A percentile compares a stretch with the other conserved stretches of the same genome.
Evolutionary conservation across 2,329 filamentous ascomycete species (phyloP).

Genomic region (Colletotrichum godetiae): DNA sequence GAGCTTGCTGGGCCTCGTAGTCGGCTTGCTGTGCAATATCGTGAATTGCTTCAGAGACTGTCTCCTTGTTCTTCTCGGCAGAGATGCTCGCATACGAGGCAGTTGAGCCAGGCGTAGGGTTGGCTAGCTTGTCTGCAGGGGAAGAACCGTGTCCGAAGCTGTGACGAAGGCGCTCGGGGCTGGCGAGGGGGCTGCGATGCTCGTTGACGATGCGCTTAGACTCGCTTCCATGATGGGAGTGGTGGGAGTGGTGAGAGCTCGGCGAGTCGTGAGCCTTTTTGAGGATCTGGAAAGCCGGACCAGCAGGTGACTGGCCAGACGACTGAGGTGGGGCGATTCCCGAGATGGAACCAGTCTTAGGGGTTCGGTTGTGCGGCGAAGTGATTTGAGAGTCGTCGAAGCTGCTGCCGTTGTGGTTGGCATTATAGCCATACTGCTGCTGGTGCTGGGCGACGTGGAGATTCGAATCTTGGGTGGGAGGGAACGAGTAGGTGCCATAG

Average conservation of each 20-base stretch:
- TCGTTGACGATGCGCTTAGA: slow-evolving; percentile 53
- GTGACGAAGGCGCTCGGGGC: slow-evolving; percentile 55
- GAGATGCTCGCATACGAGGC: slow-evolving; percentile 35
- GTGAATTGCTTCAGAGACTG: slow-evolving; percentile 76
- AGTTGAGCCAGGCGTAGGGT: slow-evolving; percentile 36
- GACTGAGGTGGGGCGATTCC: slow-evolving; percentile 41
- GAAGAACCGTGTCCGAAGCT: slow-evolving; percentile 50
- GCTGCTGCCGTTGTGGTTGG: slow-evolving; percentile 35
- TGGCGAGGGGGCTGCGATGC: slow-evolving; percentile 53
- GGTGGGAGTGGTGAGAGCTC: slow-evolving; percentile 42
- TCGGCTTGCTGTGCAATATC: slow-evolving; percentile 69
- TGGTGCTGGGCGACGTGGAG: slow-evolving; percentile 37
- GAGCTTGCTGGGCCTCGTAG: slow-evolving; percentile 71
- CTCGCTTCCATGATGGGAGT: slow-evolving; percentile 51
- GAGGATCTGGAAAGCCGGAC: slow-evolving; percentile 58
- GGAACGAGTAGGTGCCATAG: slow-evolving; percentile 37
- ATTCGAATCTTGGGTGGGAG: slow-evolving; percentile 33
- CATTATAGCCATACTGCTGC: slow-evolving; percentile 40
- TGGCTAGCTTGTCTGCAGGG: slow-evolving; percentile 33
- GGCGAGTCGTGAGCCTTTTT: slow-evolving; percentile 59
- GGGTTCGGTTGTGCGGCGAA: slow-evolving; percentile 56
- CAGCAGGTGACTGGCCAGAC: slow-evolving; percentile 44
- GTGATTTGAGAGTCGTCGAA: slow-evolving; percentile 55
- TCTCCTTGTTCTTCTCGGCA: slow-evolving; percentile 63
- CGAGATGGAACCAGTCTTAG: slow-evolving; percentile 51